These are phyloP conservation scores for Solanum pennellii DNA, from an alignment of 257 asterid genomes.

Conservation along the genomic window DNA sequence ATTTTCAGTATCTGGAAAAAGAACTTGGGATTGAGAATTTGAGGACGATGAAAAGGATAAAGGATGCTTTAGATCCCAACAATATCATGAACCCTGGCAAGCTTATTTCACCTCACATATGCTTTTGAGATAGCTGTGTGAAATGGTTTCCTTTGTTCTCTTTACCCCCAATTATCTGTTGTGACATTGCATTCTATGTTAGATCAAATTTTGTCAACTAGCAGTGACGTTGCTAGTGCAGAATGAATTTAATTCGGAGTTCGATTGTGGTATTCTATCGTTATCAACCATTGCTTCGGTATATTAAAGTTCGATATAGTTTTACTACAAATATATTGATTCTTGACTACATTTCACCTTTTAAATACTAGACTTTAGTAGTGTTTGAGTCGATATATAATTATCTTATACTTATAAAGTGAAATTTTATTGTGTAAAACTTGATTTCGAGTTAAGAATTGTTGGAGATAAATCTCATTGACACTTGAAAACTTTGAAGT, in stretches of 20 bases:
- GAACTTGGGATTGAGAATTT: constrained; percentile 88
- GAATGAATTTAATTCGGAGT: not conserved
- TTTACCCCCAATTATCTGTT: not conserved
- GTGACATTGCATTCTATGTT: not conserved
- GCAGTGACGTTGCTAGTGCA: not conserved
- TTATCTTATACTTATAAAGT: no score
- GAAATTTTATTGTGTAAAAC: no score
- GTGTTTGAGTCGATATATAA: no score
- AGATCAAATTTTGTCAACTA: not conserved
- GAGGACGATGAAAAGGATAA: constrained; percentile 83
- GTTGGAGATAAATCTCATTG: no score
- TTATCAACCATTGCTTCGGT: no score
- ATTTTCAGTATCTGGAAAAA: constrained; percentile 72
- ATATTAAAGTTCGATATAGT: no score
- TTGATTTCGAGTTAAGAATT: no score
- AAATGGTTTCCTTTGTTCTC: not conserved
- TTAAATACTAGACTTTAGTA: no score
- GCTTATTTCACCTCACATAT: constrained; percentile 83
- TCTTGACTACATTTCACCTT: no score
- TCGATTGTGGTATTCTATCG: no score
- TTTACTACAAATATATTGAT: no score
- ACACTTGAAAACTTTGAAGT: no score
- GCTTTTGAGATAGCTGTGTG: constrained; percentile 23
- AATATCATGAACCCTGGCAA: constrained; percentile 92
- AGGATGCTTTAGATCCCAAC: constrained; percentile 80